Conservation (phyloP, 2,329 filamentous ascomycete genomes). For the Grosmannia penicillata region DNA sequence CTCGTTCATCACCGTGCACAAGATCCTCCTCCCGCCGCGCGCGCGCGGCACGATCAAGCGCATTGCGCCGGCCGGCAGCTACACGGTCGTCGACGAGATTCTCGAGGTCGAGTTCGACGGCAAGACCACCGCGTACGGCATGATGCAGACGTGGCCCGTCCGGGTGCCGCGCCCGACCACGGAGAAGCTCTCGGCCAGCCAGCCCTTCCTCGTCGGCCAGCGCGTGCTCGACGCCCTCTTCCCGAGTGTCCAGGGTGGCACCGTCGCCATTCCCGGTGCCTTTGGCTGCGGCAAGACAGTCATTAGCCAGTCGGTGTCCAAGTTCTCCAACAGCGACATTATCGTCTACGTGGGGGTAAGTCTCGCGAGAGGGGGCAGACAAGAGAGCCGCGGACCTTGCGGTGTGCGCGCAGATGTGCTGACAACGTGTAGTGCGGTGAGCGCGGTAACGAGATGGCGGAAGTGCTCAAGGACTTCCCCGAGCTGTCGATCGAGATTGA, state of each 20-base stretch:
- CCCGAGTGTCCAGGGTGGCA: constrained; percentile 91
- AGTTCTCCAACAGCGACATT: constrained; percentile 98
- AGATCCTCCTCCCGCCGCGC: constrained; percentile 79
- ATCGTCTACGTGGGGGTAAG: constrained; percentile 79
- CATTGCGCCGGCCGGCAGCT: constrained; percentile 78
- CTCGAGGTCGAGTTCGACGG: constrained; percentile 95
- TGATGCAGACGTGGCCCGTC: constrained; percentile 99
- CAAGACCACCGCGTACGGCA: constrained; percentile 82
- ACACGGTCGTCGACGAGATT: constrained; percentile 87
- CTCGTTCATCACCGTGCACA: constrained; percentile 85
- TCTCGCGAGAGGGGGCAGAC: constrained; percentile 14
- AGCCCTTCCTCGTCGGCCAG: constrained; percentile 92
- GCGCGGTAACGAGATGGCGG: constrained; percentile 98
- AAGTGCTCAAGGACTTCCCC: constrained; percentile 99
- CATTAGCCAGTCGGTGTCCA: constrained; percentile 95
- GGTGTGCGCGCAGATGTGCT: no score
- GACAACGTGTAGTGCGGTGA: constrained; percentile 36
- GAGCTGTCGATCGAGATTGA: constrained; percentile 92
- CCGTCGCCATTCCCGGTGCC: constrained; percentile 92
- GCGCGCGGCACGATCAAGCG: constrained; percentile 84
- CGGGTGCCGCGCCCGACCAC: constrained; percentile 85
- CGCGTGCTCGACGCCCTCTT: constrained; percentile 93
- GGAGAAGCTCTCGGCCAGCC: constrained; percentile 79
- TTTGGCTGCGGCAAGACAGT: constrained; percentile 99
- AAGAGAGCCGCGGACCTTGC: no score